Evolutionary conservation across 192 early-diverging fungal genomes (phyloP).

Genomic region (Coemansia sp.): DNA sequence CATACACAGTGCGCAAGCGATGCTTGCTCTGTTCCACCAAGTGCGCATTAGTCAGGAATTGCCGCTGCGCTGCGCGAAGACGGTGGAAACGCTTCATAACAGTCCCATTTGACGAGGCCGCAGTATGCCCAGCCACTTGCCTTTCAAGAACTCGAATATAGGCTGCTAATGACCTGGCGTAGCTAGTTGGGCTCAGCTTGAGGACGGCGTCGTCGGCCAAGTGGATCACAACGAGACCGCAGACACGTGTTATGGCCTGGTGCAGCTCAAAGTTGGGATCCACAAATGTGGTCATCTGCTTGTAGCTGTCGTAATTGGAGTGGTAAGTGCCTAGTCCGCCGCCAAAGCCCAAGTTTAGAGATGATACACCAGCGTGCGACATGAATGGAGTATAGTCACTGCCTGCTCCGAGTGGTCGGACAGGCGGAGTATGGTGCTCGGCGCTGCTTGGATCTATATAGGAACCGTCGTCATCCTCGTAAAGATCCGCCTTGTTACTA

Average conservation of each 20-base stretch:
- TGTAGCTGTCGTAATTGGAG: conserved; percentile 66
- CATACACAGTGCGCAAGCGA: conserved; percentile 34
- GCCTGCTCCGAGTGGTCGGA: conserved; percentile 50
- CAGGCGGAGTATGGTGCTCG: conserved; percentile 11
- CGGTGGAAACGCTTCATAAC: conserved; percentile 21
- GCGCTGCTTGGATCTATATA: neutral
- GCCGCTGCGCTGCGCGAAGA: conserved; percentile 38
- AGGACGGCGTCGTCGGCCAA: conserved; percentile 57
- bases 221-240: conserved; percentile 52
- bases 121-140: conserved; percentile 13
- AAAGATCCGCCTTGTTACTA: neutral
- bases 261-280: conserved; percentile 62
- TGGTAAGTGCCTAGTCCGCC: conserved; percentile 62
- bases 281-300: conserved; percentile 61
- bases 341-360: conserved; percentile 58
- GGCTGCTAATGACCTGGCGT: conserved; percentile 50
- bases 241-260: conserved; percentile 51
- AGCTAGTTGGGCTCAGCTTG: conserved; percentile 42
- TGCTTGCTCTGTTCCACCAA: conserved; percentile 34
- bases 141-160: conserved; percentile 48
- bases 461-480: neutral
- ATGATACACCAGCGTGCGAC: conserved; percentile 63
- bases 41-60: conserved; percentile 29
- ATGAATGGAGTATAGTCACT: conserved; percentile 65
- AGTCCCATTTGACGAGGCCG: neutral